A percentile compares a stretch with the other conserved stretches of the same genome.
phyloP scores from a whole-genome alignment of 805 yeast genomes.

The Starmerella powellii region DNA sequence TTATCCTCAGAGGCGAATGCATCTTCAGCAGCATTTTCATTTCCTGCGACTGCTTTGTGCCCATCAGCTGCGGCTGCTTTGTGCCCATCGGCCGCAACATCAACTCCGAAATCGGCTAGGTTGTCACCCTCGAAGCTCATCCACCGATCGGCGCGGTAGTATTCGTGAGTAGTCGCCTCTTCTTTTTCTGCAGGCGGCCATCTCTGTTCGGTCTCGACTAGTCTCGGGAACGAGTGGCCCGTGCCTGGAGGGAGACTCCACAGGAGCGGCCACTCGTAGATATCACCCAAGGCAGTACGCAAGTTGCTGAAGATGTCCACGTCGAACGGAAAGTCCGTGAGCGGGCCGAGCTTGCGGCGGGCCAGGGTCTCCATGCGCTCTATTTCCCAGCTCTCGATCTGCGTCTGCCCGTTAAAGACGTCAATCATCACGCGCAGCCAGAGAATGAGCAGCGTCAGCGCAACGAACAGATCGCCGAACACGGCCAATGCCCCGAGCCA shows the following conservation, averaged over 20 bases:
- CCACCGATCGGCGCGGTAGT: slow-evolving; percentile 44
- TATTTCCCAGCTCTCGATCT: slow-evolving; percentile 84
- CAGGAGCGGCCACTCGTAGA: slow-evolving; percentile 52
- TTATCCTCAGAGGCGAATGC: too few relatives aligned
- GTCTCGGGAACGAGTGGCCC: slow-evolving; percentile 48
- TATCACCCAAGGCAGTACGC: slow-evolving; percentile 41
- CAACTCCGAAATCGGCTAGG: slow-evolving; percentile 73
- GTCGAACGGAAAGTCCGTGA: slow-evolving; percentile 69
- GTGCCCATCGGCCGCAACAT: background rate
- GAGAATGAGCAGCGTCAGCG: slow-evolving; percentile 47
- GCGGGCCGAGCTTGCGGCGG: slow-evolving; percentile 26
- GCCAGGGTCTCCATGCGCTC: slow-evolving; percentile 67
- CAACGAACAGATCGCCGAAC: slow-evolving; percentile 48
- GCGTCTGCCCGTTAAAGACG: slow-evolving; percentile 59
- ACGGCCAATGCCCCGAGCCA: slow-evolving; percentile 42
- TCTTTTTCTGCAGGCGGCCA: slow-evolving; percentile 74
- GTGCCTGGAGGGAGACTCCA: slow-evolving; percentile 50
- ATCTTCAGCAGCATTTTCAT: too few relatives aligned
- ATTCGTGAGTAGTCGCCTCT: slow-evolving; percentile 22
- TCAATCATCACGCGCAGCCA: slow-evolving; percentile 49
- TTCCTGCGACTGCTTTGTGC: too few relatives aligned
- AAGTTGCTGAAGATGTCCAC: slow-evolving; percentile 48
- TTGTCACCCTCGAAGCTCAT: slow-evolving; percentile 71
- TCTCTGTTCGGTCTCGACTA: slow-evolving; percentile 49
- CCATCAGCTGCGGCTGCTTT: too few relatives aligned